These are phyloP conservation scores for Suhomyces pyralidae DNA, from an alignment of 805 yeast species.

Conservation along the genomic window DNA sequence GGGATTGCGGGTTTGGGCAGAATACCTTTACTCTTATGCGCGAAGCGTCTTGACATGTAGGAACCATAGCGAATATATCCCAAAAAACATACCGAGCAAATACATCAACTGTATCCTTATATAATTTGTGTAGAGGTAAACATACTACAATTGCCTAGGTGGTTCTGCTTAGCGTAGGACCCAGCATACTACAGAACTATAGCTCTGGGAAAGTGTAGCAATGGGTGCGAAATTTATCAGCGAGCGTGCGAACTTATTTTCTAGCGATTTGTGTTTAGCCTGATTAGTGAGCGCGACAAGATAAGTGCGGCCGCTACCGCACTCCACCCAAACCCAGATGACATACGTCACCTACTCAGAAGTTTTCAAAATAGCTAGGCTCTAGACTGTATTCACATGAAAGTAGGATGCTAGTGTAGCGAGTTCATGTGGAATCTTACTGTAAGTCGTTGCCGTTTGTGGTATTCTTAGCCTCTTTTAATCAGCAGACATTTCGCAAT, in stretches of 20 bases:
- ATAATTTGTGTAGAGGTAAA: not conserved
- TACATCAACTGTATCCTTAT: too few relatives aligned
- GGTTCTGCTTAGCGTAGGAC: not conserved
- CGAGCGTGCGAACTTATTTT: not conserved
- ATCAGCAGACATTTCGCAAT: constrained; percentile 2
- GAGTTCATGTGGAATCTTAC: not conserved
- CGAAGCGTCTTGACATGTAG: constrained; percentile 2
- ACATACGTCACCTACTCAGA: not conserved
- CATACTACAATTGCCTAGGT: not conserved
- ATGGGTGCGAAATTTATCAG: not conserved
- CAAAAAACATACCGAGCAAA: not conserved
- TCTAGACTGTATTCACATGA: not conserved
- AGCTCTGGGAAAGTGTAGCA: not conserved
- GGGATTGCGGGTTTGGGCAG: not conserved
- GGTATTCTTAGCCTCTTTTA: not conserved
- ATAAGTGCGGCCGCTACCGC: not conserved
- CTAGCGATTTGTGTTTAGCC: not conserved
- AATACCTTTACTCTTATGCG: constrained; percentile 1
- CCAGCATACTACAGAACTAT: not conserved
- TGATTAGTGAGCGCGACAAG: not conserved
- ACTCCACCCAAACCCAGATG: not conserved
- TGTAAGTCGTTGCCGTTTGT: not conserved
- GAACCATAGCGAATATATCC: not conserved
- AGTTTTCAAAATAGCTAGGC: not conserved
- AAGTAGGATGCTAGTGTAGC: not conserved